Percentiles rank a stretch among this genome's conserved stretches.
phyloP scores from a whole-genome alignment of 306 rosid species.

The Vachellia collinsii region DNA sequence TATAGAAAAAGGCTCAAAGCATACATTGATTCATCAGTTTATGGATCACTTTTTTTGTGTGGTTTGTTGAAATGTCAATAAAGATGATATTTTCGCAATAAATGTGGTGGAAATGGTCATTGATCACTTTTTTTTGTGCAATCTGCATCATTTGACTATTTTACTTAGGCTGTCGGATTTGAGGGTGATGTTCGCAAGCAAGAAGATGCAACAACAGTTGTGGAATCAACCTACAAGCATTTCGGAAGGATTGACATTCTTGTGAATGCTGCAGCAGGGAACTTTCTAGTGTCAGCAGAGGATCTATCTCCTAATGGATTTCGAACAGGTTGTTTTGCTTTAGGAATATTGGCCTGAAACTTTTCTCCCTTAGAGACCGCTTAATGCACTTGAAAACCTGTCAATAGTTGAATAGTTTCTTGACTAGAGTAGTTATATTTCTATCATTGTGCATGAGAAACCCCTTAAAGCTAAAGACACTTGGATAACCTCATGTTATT shows the following conservation, averaged over 20 bases:
- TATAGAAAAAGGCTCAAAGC: not conserved
- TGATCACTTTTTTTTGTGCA: not conserved
- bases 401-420: not conserved
- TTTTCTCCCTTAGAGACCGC: not conserved
- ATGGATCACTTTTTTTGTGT: not conserved
- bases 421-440: not conserved
- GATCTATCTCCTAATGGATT: conserved; percentile 95
- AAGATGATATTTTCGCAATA: not conserved
- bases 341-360: not conserved
- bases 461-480: not conserved
- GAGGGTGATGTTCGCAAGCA: conserved; percentile 91
- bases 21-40: not conserved
- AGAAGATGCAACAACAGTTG: conserved; percentile 77
- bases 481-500: not conserved
- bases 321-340: conserved; percentile 70
- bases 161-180: conserved; percentile 67
- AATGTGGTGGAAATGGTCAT: not conserved
- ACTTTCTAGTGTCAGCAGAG: conserved; percentile 79
- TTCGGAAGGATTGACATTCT: conserved; percentile 85
- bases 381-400: not conserved
- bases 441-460: not conserved
- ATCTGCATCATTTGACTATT: not conserved
- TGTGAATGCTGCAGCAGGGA: conserved; percentile 92
- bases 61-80: not conserved
- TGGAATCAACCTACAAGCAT: conserved; percentile 70